Conservation (phyloP, 805 yeast species). For the Cyberlindnera americana region DNA sequence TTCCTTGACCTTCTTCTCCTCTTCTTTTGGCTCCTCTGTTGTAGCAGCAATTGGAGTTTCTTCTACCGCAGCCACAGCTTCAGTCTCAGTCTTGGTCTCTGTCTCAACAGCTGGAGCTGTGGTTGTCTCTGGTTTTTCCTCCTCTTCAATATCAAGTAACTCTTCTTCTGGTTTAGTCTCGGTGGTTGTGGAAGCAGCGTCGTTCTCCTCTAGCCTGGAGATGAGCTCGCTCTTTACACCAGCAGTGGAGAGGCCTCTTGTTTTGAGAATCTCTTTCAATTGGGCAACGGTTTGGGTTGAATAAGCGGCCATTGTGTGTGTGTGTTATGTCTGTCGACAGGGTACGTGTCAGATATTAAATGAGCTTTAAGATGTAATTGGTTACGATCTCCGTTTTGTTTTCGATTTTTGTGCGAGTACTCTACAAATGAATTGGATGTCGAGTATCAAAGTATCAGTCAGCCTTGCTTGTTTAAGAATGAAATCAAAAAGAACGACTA, state of each 20-base stretch:
- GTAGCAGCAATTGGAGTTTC: conserved; percentile 9
- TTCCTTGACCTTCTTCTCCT: conserved; percentile 30
- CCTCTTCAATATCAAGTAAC: conserved; percentile 7
- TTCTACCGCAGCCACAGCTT: background rate
- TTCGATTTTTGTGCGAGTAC: no score
- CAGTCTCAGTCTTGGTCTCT: background rate
- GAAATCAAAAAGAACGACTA: no score
- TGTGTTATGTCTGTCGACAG: background rate
- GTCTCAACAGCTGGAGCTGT: conserved; percentile 1
- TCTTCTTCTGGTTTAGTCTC: conserved; percentile 3
- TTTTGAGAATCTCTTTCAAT: conserved; percentile 71
- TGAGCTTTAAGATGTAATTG: no score
- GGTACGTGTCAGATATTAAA: no score
- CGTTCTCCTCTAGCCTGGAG: conserved; percentile 59
- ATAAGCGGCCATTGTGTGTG: conserved; percentile 31
- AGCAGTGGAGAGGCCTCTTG: conserved; percentile 58
- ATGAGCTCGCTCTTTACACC: conserved; percentile 83
- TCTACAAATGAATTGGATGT: no score
- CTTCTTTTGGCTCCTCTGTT: conserved; percentile 14
- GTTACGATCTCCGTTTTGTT: no score
- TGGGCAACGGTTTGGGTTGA: conserved; percentile 76
- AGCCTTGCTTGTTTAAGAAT: no score
- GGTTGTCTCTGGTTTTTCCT: conserved; percentile 4
- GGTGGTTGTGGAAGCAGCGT: conserved; percentile 23
- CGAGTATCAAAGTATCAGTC: no score